Evolutionary conservation across 2,329 filamentous ascomycete species (phyloP).

Genomic region (Aurifilum marmelostoma): DNA sequence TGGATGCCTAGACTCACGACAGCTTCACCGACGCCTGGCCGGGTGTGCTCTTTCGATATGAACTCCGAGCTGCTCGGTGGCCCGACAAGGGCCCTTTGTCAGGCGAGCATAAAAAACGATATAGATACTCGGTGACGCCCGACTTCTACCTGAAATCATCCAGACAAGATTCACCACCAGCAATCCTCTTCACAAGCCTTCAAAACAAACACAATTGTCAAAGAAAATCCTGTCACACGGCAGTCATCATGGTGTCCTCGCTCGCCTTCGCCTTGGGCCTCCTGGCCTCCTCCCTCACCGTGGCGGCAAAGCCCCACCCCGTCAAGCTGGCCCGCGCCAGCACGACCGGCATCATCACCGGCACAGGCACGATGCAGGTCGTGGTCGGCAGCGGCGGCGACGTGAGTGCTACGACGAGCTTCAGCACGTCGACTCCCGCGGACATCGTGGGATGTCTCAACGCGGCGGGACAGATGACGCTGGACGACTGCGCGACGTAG

Average conservation of each 20-base stretch:
- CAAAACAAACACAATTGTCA: background rate
- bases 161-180: too few species aligned
- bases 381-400: slow-evolving; percentile 21
- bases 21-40: background rate
- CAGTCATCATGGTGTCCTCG: slow-evolving; percentile 14
- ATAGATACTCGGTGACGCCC: background rate
- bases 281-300: slow-evolving; percentile 4
- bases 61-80: background rate
- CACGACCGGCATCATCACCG: slow-evolving; percentile 9
- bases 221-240: background rate
- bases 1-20: background rate
- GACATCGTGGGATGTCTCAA: slow-evolving; percentile 23
- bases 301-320: background rate
- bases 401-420: slow-evolving; percentile 8
- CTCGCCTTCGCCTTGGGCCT: slow-evolving; percentile 5
- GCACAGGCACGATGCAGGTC: slow-evolving; percentile 20
- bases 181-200: background rate
- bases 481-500: slow-evolving; percentile 23
- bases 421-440: slow-evolving; percentile 10
- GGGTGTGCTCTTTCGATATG: background rate
- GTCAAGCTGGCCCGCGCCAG: background rate
- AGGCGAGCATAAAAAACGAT: background rate
- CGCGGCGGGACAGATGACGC: slow-evolving; percentile 18
- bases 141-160: background rate
- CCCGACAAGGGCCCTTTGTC: too few species aligned